phyloP scores from a whole-genome alignment of 2,329 filamentous ascomycete genomes.

The Penicillium sp. region DNA sequence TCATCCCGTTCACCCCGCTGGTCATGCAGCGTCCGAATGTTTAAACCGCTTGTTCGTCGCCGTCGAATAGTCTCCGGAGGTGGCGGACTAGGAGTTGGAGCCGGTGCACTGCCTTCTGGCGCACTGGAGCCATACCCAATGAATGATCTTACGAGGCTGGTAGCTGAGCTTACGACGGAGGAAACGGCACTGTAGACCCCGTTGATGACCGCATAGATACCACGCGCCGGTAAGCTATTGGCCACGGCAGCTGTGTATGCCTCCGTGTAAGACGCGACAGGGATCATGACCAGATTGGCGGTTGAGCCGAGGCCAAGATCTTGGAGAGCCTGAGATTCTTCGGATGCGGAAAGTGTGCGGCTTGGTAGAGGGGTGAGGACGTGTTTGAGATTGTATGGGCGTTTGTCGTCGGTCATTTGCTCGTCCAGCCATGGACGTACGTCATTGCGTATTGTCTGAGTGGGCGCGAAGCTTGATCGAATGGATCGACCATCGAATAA shows the following conservation, averaged over 20 bases:
- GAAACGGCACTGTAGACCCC: constrained; percentile 50
- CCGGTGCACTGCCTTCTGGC: constrained; percentile 19
- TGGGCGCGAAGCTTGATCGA: constrained; percentile 69
- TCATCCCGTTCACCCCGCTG: constrained; percentile 59
- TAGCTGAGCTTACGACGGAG: constrained; percentile 48
- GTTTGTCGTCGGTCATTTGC: constrained; percentile 58
- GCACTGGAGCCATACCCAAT: constrained; percentile 45
- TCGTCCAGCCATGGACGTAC: constrained; percentile 79
- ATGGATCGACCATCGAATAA: constrained; percentile 83
- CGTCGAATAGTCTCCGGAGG: constrained; percentile 18
- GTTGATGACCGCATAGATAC: constrained; percentile 47
- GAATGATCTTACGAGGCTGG: constrained; percentile 49
- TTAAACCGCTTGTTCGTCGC: constrained; percentile 35
- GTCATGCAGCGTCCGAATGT: constrained; percentile 59
- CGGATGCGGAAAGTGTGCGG: constrained; percentile 70
- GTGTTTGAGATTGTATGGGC: constrained; percentile 81
- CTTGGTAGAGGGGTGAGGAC: constrained; percentile 79
- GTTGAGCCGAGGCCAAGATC: constrained; percentile 76
- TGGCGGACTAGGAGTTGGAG: constrained; percentile 8
- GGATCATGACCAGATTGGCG: constrained; percentile 80
- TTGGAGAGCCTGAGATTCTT: constrained; percentile 70
- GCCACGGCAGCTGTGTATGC: constrained; percentile 56
- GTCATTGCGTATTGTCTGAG: constrained; percentile 63
- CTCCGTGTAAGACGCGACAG: constrained; percentile 64
- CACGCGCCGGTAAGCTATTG: constrained; percentile 44